These are phyloP conservation scores for Yamagishiella unicocca DNA, from an alignment of 139 green algal species.

Conservation along the genomic window DNA sequence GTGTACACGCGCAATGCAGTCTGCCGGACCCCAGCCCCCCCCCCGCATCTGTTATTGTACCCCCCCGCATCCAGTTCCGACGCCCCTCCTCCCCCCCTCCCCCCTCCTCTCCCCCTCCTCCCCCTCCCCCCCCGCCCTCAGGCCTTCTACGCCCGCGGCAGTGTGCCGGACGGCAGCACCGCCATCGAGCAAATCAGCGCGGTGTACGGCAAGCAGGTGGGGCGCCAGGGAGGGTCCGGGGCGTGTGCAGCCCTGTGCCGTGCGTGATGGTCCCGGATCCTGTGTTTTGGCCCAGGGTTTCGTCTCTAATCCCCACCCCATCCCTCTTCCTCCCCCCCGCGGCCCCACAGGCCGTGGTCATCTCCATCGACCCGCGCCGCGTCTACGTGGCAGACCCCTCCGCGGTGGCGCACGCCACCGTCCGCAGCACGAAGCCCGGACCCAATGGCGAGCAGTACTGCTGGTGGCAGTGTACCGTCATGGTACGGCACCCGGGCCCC, in stretches of 20 bases:
- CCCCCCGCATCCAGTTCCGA: too few relatives aligned
- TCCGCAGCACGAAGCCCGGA: conserved; percentile 69
- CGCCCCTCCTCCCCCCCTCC: neutral
- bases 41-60: too few relatives aligned
- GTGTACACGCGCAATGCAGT: too few relatives aligned
- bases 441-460: conserved; percentile 96
- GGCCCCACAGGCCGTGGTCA: conserved; percentile 75
- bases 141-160: conserved; percentile 65
- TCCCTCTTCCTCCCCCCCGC: neutral
- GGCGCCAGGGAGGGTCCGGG: neutral
- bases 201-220: conserved; percentile 88
- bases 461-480: conserved; percentile 98
- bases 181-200: conserved; percentile 97
- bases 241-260: too few relatives aligned
- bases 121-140: conserved; percentile 1
- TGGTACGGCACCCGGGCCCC: conserved; percentile 58
- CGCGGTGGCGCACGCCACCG: conserved; percentile 41
- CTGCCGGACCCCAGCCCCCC: too few relatives aligned
- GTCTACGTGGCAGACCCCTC: conserved; percentile 88
- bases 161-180: conserved; percentile 53
- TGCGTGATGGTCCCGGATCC: too few relatives aligned
- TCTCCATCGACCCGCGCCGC: conserved; percentile 94
- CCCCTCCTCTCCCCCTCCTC: neutral
- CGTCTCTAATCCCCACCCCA: neutral
- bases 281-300: too few relatives aligned